Base-by-base conservation (phyloP, 2,329 filamentous ascomycete species). In the Cladosporium velox region DNA sequence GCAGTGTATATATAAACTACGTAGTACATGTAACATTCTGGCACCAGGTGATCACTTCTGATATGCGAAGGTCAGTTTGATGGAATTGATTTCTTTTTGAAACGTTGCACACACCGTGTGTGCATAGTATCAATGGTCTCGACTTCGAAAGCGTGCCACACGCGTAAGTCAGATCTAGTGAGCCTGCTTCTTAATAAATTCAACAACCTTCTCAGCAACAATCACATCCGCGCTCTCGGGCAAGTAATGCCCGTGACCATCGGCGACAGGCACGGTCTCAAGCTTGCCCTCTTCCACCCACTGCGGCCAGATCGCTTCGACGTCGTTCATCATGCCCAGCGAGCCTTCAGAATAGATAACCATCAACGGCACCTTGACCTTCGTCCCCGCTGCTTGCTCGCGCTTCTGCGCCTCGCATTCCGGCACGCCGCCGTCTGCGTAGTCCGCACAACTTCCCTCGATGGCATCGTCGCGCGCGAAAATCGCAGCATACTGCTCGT, bases 371-470 rank as follows among this genome's bases (percentile, higher is more conserved):
- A 79, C 71, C 28, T 74, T 71, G 2, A 85, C 73, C 71, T 82
- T 84, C 68, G 76, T 74, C 3, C 80, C 82, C 1, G 70, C 73
- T 58, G 74, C 73, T 71, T 84, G 82, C 71, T 85, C 83, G 28
- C 74, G 72, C 54, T 74, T 75, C 74, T 85, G 82, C 68, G 78
- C 73, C 18, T 76, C 72, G 11, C 78, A 75, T 70, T 85, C 83
- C 30, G 77, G 75, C 18, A 69, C 70, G 1, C 81, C 79, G 1
- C 78, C 81, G 4, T 80, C 79, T 18, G 78, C 73, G 67, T 85
- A 85, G 71, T 85, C 83, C 62, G 80, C 80, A 68, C 81, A 83
- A 32, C 73, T 77, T 0, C 80, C 79, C 26, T 76, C 72, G 4
- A 85, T 74, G 6, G 81, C 79, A 44, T 79, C 79, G 6, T 77